Evolutionary conservation across 306 rosid species (phyloP), one percentile per base, ranked within the genome.

Genomic region (Clitoria ternatea): DNA sequence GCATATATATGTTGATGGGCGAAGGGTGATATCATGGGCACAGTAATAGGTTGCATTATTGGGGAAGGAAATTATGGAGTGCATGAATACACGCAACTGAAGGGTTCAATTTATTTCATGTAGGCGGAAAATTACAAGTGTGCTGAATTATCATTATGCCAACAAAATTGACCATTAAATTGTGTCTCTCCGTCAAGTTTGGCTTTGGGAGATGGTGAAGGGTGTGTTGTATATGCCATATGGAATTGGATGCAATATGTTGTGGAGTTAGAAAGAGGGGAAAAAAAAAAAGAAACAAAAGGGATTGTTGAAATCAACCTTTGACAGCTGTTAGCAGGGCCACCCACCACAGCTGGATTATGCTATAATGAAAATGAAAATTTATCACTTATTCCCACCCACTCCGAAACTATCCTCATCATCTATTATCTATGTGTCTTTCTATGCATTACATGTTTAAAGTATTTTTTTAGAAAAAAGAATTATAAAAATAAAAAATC

Each of bases 261-360:
- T 76, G 72, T 76, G 63, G 68, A 66, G 61, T 33, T 33, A 40
- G 68, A 57, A 52, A 36, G 50, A 7, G 1, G 8, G 53, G 61
- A 29, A 35, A 61, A 26, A n/a, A n/a, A n/a, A n/a, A n/a, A n/a
- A n/a, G n/a, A n/a, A n/a, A n/a, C n/a, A n/a, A n/a, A n/a, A n/a
- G n/a, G 6, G 60, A 75, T 52, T 12, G 54, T 2, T 43, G 1
- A 54, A 56, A 45, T 70, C 65, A 56, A 37, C 30, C 33, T 37
- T 37, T 52, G 24, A 72, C 89, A 84, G 87, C 75, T 80, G 53
- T 65, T 13, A 0, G 53, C 19, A 47, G 57, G 40, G 40, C 53
- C 69, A 61, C 5, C 53, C 69, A 61, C 5, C 23, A 42, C 80
- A 85, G 89, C 86, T 88, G 92, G 73, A 54, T 27, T 68, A 44